phyloP scores from a whole-genome alignment of 345 rosid genomes.

The Pugionium cornutum region DNA sequence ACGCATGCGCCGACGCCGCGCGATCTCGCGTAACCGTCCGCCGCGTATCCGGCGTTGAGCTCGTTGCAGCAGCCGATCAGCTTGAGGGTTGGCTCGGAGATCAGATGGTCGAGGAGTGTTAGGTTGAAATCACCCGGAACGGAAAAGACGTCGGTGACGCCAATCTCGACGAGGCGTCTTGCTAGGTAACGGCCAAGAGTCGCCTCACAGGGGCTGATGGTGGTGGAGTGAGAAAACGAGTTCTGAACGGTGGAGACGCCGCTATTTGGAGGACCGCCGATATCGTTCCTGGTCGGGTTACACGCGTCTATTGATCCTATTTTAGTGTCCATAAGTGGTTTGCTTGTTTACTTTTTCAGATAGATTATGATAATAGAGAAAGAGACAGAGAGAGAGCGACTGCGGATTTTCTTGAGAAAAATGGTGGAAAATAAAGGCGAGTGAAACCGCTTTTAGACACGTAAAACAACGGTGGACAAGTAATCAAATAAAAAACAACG shows the following conservation, averaged over 20 bases:
- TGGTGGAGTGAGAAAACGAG: conserved; percentile 22
- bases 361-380: neutral
- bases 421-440: conserved; percentile 14
- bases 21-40: conserved; percentile 67
- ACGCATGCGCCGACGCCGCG: conserved; percentile 74
- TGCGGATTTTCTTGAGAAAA: conserved; percentile 1
- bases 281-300: conserved; percentile 27
- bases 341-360: neutral
- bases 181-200: conserved; percentile 72
- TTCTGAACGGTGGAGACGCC: conserved; percentile 34
- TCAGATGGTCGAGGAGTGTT: conserved; percentile 64
- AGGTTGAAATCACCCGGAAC: conserved; percentile 77
- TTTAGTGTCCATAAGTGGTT: conserved; percentile 29
- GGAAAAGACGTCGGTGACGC: conserved; percentile 61
- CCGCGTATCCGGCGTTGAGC: conserved; percentile 74
- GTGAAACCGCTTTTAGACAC: conserved; percentile 29
- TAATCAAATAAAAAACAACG: conserved; percentile 13
- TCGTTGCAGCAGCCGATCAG: conserved; percentile 73
- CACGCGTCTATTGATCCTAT: conserved; percentile 41
- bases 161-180: conserved; percentile 59
- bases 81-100: conserved; percentile 62
- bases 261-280: conserved; percentile 40
- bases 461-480: conserved; percentile 34
- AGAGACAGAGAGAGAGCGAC: neutral
- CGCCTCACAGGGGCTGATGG: conserved; percentile 40